A percentile compares a stretch with the other conserved stretches of the same genome.
Evolutionary conservation across 2,329 filamentous ascomycete genomes (phyloP).

Genomic region (Botrytis porri): DNA sequence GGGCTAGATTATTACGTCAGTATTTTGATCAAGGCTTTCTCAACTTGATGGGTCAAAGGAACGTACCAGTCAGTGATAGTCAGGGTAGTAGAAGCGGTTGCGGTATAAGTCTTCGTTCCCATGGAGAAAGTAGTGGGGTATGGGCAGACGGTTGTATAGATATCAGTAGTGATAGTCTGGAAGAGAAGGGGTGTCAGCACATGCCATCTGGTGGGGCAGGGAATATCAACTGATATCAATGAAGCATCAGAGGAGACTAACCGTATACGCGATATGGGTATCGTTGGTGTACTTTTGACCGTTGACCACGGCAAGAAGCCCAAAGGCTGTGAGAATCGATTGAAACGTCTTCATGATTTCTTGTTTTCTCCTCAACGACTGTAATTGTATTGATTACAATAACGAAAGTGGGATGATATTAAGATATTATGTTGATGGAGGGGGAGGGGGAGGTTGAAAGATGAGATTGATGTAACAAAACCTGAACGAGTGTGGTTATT

Average conservation of each 20-base stretch:
- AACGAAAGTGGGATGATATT: constrained; percentile 14
- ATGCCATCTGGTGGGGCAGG: not conserved
- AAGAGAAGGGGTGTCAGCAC: not conserved
- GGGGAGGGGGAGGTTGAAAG: not conserved
- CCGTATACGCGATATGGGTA: constrained; percentile 19
- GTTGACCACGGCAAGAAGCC: constrained; percentile 18
- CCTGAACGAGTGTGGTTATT: constrained; percentile 19
- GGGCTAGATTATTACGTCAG: constrained; percentile 9
- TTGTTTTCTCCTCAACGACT: not conserved
- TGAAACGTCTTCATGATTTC: constrained; percentile 20
- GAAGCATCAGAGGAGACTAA: not conserved
- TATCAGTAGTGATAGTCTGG: constrained; percentile 35
- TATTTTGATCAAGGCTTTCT: not conserved
- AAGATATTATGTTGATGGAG: constrained; percentile 11
- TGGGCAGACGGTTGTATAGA: constrained; percentile 42
- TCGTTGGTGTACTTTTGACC: constrained; percentile 12
- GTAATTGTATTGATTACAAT: not conserved
- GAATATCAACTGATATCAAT: not conserved
- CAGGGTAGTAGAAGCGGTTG: constrained; percentile 55
- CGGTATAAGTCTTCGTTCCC: constrained; percentile 49
- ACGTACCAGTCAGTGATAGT: constrained; percentile 45
- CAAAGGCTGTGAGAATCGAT: constrained; percentile 16
- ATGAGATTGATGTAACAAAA: constrained; percentile 6
- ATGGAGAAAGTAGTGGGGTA: constrained; percentile 43
- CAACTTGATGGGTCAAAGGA: not conserved